phyloP scores from a whole-genome alignment of 2,329 filamentous ascomycete genomes.

The Beauveria scarabaeidicola region DNA sequence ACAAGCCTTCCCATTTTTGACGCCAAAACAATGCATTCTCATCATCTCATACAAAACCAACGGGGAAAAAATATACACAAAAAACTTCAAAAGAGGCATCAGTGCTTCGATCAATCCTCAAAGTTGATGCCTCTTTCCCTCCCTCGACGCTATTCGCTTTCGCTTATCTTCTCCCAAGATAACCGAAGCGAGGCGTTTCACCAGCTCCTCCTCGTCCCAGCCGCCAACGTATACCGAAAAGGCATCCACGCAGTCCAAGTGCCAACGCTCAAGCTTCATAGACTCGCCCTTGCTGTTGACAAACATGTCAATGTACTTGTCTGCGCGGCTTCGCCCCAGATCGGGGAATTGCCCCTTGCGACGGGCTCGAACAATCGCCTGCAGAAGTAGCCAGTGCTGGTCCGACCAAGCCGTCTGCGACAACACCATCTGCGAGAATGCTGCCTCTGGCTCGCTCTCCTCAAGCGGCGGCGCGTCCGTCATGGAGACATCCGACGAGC shows the following conservation, averaged over 20 bases:
- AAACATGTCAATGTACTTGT: conserved; percentile 38
- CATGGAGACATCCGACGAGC: conserved; percentile 19
- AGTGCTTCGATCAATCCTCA: too few relatives aligned
- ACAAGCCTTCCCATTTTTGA: background rate
- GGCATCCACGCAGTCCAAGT: conserved; percentile 48
- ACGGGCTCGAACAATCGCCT: conserved; percentile 43
- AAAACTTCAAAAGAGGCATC: background rate
- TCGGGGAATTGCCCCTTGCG: conserved; percentile 26
- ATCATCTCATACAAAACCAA: background rate
- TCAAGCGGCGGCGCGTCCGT: conserved; percentile 20
- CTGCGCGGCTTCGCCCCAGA: conserved; percentile 21
- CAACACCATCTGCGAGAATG: conserved; percentile 14
- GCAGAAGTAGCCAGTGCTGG: conserved; percentile 45
- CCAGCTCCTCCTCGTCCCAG: conserved; percentile 42
- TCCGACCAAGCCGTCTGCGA: conserved; percentile 40
- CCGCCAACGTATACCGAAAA: conserved; percentile 39
- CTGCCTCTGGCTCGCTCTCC: background rate
- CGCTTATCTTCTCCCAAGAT: conserved; percentile 40
- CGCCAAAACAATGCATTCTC: conserved; percentile 2
- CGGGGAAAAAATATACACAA: background rate
- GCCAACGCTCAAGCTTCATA: conserved; percentile 45
- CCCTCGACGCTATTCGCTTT: conserved; percentile 12
- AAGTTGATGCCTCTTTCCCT: conserved; percentile 16
- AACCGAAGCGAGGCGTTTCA: conserved; percentile 44
- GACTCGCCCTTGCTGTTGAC: conserved; percentile 37